Base-by-base conservation (phyloP, 1,139 yeast genomes). In the Suhomyces coccinellae region DNA sequence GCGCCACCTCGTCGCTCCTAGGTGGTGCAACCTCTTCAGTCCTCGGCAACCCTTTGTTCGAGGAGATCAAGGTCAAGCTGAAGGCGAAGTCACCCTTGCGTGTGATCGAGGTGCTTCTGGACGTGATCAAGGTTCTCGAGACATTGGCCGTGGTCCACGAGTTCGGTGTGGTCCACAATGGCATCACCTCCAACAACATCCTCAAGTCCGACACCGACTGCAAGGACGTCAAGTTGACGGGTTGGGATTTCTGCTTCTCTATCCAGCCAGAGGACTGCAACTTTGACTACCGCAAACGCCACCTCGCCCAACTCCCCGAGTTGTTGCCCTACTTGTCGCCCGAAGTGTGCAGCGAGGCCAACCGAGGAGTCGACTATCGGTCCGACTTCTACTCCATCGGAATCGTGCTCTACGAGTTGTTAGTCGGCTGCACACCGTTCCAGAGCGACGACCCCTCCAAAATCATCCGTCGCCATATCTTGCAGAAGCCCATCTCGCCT, bases 321-420 rank as follows among this genome's bases (percentile, higher is more conserved):
- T 64, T 71, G 50, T 56, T 78, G 33, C 80, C 80, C 0, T 79
- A 72, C 50, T 71, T 77, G 52, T 73, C 83, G 0, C 84, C 84
- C 1, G 83, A 79, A 54, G 65, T 73, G 4, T 68, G 79, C 14
- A 75, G 79, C 1, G 73, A 71, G 24, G 62, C 67, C 13, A 64
- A 65, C 36, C 60, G 67, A 31, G 61, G 69, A 3, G 78, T 76
- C 8, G 82, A 78, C 49, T 72, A 64, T 52, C 62, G 80, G 38
- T 68, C 83, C 0, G 84, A 80, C 55, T 67, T 77, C 42, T 80
- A 79, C 53, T 67, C 79, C 29, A 51, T 77, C 12, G 84, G 85
- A 22, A 67, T 79, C 22, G 71, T 79, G 3, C 50, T 79, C 33
- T 78, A 80, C 51, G 82, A 78, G 48, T 54, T 77, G 20, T 49